Evolutionary conservation across 257 asterid genomes (phyloP).

Genomic region (Buddleja alternifolia): DNA sequence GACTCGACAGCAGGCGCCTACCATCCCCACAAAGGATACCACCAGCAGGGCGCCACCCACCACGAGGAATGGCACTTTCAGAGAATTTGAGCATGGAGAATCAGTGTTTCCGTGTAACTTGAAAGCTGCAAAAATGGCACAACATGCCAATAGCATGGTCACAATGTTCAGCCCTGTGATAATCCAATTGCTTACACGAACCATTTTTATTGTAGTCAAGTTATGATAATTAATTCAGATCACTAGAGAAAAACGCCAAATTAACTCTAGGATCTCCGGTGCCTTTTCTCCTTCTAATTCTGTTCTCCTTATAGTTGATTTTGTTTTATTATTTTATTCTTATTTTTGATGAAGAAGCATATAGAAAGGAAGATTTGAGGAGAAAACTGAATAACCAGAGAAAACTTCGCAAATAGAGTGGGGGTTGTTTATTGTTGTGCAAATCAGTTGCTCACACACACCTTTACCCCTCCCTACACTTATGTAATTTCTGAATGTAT

Average conservation of each 20-base stretch:
- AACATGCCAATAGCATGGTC: slow-evolving; percentile 32
- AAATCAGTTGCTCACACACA: too few relatives aligned
- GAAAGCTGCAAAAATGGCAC: slow-evolving; percentile 39
- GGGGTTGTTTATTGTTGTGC: not conserved
- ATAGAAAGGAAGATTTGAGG: not conserved
- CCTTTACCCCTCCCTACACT: too few relatives aligned
- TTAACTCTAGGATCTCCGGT: slow-evolving; percentile 21
- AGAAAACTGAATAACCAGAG: not conserved
- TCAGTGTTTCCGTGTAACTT: slow-evolving; percentile 32
- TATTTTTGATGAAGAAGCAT: not conserved
- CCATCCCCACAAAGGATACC: slow-evolving; percentile 45
- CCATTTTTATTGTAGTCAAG: slow-evolving; percentile 29
- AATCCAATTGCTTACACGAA: slow-evolving; percentile 55
- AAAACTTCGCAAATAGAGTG: not conserved
- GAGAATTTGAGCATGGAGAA: slow-evolving; percentile 42
- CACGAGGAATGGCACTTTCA: slow-evolving; percentile 46
- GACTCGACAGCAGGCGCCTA: slow-evolving; percentile 44
- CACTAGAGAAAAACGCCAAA: not conserved
- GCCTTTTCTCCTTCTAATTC: not conserved
- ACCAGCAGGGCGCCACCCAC: slow-evolving; percentile 45
- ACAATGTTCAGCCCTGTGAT: slow-evolving; percentile 36
- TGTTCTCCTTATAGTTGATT: not conserved
- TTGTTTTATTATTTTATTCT: not conserved
- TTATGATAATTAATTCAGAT: not conserved
- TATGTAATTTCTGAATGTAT: too few relatives aligned